phyloP scores from a whole-genome alignment of 2,329 filamentous ascomycete species.

The Blumeria graminis region DNA sequence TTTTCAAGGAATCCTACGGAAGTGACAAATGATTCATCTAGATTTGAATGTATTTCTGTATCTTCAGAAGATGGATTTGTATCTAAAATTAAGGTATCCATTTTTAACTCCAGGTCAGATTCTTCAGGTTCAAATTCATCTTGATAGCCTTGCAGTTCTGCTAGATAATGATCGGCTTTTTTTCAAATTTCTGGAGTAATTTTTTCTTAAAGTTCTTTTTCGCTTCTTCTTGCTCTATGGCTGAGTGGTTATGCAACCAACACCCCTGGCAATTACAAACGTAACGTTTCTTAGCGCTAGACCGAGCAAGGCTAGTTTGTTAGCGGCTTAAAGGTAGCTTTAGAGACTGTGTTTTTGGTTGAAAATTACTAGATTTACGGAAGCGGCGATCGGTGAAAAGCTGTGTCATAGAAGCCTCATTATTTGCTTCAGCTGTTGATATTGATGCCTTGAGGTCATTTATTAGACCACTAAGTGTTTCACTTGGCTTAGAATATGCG shows the following conservation, averaged over 20 bases:
- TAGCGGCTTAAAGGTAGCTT: neutral
- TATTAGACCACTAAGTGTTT: neutral
- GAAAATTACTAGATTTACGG: neutral
- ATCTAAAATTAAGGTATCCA: neutral
- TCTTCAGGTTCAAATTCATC: neutral
- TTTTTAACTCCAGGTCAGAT: neutral
- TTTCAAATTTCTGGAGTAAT: neutral
- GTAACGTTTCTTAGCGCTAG: neutral
- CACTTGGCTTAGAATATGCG: neutral
- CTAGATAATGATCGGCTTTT: neutral
- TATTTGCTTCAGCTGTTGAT: neutral
- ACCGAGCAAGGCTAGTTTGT: neutral
- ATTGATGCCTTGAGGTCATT: no score
- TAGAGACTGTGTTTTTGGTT: neutral
- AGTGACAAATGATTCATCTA: neutral
- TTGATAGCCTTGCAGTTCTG: neutral
- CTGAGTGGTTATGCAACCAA: neutral
- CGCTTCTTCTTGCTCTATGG: neutral
- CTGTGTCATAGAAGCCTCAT: neutral
- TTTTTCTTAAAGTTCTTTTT: neutral
- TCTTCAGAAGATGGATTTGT: neutral
- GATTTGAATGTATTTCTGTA: neutral
- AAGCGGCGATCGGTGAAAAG: constrained; percentile 1
- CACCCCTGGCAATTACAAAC: neutral
- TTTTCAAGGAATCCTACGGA: neutral